Evolutionary conservation across 495 filamentous ascomycete genomes (phyloP).

Genomic region (Tuber borchii): DNA sequence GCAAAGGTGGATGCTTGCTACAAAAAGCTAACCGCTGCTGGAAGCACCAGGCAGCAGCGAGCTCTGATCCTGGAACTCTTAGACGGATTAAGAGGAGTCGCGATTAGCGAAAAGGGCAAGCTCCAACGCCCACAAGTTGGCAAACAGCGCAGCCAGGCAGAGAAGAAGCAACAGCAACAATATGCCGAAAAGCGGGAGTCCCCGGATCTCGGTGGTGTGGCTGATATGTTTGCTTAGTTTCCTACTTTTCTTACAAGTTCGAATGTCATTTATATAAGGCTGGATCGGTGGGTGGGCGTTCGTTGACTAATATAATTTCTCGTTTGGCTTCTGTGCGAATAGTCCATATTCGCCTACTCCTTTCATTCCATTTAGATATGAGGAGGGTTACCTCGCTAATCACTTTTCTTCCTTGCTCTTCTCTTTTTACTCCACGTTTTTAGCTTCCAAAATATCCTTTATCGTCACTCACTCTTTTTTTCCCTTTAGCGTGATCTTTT

Average conservation of each 20-base stretch:
- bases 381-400: background rate
- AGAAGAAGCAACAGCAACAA: constrained; percentile 51
- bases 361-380: background rate
- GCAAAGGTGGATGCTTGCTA: constrained; percentile 58
- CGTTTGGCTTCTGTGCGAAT: background rate
- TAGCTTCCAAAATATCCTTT: background rate
- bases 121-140: constrained; percentile 50
- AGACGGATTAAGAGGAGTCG: constrained; percentile 75
- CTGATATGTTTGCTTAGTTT: constrained; percentile 59
- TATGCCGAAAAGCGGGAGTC: constrained; percentile 47
- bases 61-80: constrained; percentile 80
- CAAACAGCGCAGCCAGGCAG: constrained; percentile 43
- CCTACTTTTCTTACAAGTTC: constrained; percentile 4
- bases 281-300: constrained; percentile 5
- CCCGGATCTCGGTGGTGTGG: constrained; percentile 58
- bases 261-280: constrained; percentile 2
- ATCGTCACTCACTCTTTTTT: background rate
- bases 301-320: background rate
- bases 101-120: constrained; percentile 87
- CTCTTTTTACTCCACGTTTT: background rate
- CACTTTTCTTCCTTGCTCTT: background rate
- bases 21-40: constrained; percentile 49
- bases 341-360: background rate
- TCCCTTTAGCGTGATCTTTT: background rate
- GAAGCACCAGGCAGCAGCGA: constrained; percentile 64